Conservation (phyloP, 768 basidiomycete species). For the Kwoniella mangroviensis region DNA sequence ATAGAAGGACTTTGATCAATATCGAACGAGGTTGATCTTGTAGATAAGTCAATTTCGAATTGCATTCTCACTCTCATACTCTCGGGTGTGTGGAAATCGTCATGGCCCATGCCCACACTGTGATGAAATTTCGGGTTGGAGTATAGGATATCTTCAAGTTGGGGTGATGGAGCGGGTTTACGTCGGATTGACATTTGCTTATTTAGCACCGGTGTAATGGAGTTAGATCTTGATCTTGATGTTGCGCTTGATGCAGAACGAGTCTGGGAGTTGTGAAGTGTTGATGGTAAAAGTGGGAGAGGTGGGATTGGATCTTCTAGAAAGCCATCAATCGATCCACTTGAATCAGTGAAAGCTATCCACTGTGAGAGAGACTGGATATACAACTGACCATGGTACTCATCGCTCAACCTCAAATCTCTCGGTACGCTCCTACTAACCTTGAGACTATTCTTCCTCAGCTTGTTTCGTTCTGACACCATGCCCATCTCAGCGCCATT, state of each 20-base stretch:
- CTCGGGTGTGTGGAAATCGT: constrained; percentile 25
- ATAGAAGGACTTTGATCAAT: neutral
- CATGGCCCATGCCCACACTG: constrained; percentile 1
- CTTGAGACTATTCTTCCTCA: constrained; percentile 28
- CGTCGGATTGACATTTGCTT: constrained; percentile 13
- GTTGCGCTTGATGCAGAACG: neutral
- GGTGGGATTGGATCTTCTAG: constrained; percentile 6
- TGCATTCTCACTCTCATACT: constrained; percentile 28
- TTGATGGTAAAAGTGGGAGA: neutral
- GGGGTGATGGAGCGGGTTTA: constrained; percentile 27
- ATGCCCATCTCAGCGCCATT: neutral
- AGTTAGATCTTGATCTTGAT: neutral
- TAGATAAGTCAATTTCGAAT: constrained; percentile 27
- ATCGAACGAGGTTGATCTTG: neutral
- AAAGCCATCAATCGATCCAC: too few relatives aligned
- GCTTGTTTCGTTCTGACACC: neutral
- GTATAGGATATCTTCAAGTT: constrained; percentile 8
- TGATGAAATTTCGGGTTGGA: neutral
- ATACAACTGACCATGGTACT: constrained; percentile 1
- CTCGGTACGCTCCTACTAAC: constrained; percentile 28
- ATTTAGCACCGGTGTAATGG: neutral
- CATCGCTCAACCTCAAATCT: constrained; percentile 28
- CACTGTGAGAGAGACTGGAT: too few relatives aligned
- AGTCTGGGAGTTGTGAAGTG: neutral
- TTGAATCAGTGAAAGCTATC: too few relatives aligned